Evolutionary conservation across 768 basidiomycete species (phyloP), one percentile per base, ranked within the genome.

Genomic region (Mycena rosella): DNA sequence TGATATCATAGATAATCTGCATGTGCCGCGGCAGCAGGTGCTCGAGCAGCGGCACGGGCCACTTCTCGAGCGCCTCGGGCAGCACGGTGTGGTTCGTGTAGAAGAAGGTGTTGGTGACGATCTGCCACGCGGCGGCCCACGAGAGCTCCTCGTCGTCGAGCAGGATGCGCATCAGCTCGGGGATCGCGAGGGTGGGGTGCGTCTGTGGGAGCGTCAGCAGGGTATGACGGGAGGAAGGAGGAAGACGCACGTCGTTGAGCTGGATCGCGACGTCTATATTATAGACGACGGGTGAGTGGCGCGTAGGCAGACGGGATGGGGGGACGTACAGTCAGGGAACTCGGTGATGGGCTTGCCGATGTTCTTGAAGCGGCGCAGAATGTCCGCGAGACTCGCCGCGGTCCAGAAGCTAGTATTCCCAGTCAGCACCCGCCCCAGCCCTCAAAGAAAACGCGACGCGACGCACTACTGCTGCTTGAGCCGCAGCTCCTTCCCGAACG

Each of bases 31-130:
- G 96, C 18, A 98, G 83, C 47, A 98, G 85, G 76, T 93, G 88
- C 75, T 95, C 88, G 74, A 99, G 78, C 65, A 99, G 81, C 18
- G 93, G 88, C 44, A 99, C 92, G 8, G 94, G 86, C 98, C 98
- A 99, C 79, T 94, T 98, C 83, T 94, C 92, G 26, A 94, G 79
- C 1, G 92, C 92, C 84, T 94, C 92, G 26, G 95, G 94, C 32
- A 98, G 84, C 32, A 99, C 96, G 10, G 94, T 96, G 79, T 96
- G 96, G 78, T 97, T 98, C 13, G 96, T 98, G 83, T 96, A 99
- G 79, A 94, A 96, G 83, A 98, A 96, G 3, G 94, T 95, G 76
- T 91, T 91, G 58, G 89, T 94, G 49, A 92, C 90, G 72, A 99
- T 95, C 26, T 84, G 78, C 98, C 98, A 99, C 5, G 98, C 96